phyloP scores from a whole-genome alignment of 2,329 filamentous ascomycete genomes.

The Plectosphaerella cucumerina region DNA sequence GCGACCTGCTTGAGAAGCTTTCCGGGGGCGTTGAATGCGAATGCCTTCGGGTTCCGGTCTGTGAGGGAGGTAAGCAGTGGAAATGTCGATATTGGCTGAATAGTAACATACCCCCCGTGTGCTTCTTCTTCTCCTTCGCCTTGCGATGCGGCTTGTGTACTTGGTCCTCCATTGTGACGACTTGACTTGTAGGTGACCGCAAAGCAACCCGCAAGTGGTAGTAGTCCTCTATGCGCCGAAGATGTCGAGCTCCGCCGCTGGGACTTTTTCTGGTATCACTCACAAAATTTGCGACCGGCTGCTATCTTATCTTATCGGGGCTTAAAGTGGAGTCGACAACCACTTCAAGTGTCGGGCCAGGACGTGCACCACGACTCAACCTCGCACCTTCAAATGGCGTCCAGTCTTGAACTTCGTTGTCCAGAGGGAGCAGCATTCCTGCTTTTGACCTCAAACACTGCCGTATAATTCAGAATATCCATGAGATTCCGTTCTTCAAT shows the following conservation, averaged over 20 bases:
- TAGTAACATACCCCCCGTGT: slow-evolving; percentile 48
- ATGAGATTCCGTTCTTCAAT: neutral
- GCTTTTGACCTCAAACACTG: too few species aligned
- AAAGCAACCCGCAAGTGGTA: too few species aligned
- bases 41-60: slow-evolving; percentile 86
- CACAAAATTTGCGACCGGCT: slow-evolving; percentile 1
- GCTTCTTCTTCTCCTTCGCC: slow-evolving; percentile 79
- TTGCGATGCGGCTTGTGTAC: slow-evolving; percentile 80
- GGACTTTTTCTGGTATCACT: slow-evolving; percentile 2
- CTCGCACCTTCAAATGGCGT: too few species aligned
- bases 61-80: slow-evolving; percentile 17
- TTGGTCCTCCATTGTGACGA: slow-evolving; percentile 71
- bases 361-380: too few species aligned
- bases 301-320: slow-evolving; percentile 3
- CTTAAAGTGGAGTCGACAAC: too few species aligned
- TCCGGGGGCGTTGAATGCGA: slow-evolving; percentile 78
- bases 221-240: neutral
- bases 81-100: neutral
- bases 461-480: neutral
- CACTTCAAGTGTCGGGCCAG: too few species aligned
- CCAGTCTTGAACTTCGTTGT: too few species aligned
- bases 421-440: too few species aligned
- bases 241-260: neutral
- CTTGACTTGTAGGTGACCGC: neutral
- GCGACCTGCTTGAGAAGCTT: slow-evolving; percentile 72